phyloP scores from a whole-genome alignment of 2,329 filamentous ascomycete genomes.

The Fonsecaea erecta region DNA sequence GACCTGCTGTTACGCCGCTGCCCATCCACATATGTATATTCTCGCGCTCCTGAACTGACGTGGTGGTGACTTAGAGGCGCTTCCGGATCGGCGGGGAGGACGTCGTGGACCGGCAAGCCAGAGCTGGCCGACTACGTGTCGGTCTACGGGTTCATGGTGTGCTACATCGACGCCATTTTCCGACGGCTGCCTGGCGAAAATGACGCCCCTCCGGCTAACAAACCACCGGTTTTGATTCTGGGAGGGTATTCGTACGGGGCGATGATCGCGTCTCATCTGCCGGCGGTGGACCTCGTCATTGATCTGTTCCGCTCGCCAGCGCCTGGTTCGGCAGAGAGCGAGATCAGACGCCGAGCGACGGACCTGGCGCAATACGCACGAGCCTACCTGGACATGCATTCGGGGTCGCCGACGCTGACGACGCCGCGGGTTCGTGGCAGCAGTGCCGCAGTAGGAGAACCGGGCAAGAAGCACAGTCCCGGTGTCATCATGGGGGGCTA shows the following conservation, averaged over 20 bases:
- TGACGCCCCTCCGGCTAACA: constrained; percentile 15
- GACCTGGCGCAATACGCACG: constrained; percentile 52
- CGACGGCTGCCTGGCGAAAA: constrained; percentile 19
- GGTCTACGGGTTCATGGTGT: constrained; percentile 75
- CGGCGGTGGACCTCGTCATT: constrained; percentile 62
- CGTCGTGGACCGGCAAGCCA: constrained; percentile 83
- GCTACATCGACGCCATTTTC: constrained; percentile 31
- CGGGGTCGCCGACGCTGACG: constrained; percentile 12
- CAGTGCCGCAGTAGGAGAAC: neutral
- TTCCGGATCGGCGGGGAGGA: constrained; percentile 72
- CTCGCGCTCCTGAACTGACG: constrained; percentile 3
- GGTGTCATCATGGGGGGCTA: constrained; percentile 52
- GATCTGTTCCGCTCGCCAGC: constrained; percentile 60
- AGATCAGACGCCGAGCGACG: constrained; percentile 72
- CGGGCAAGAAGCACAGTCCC: constrained; percentile 15
- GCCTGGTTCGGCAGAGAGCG: constrained; percentile 64
- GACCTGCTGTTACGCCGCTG: too few species aligned
- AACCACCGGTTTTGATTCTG: constrained; percentile 61
- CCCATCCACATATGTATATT: too few species aligned
- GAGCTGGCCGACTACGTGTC: constrained; percentile 84
- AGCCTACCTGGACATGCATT: constrained; percentile 29
- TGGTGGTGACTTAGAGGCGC: constrained; percentile 67
- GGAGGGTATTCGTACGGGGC: constrained; percentile 92
- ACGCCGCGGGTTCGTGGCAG: neutral
- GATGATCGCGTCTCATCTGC: constrained; percentile 75